These are phyloP conservation scores for Diplogelasinospora grovesii DNA, from an alignment of 495 filamentous ascomycete genomes.

Conservation along the genomic window DNA sequence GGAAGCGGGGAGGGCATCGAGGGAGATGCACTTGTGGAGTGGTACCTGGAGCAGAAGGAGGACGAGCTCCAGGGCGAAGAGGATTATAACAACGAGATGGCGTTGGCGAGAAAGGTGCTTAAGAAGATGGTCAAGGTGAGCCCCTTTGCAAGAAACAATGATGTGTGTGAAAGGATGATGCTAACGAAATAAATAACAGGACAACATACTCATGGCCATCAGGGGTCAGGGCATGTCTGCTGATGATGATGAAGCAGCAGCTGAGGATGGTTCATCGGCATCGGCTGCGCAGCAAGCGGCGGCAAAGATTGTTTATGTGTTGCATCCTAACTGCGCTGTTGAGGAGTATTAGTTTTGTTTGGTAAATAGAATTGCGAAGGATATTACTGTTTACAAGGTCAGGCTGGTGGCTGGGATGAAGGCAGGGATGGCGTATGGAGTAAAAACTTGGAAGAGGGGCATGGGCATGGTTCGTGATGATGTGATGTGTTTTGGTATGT, in stretches of 20 bases:
- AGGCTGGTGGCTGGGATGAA: no score
- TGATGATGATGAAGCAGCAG: constrained; percentile 44
- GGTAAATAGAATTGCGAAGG: no score
- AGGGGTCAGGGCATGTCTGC: constrained; percentile 73
- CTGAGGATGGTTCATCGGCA: no score
- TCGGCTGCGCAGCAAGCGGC: constrained; percentile 29
- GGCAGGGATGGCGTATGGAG: no score
- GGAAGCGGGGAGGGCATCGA: constrained; percentile 80
- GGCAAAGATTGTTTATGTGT: constrained; percentile 67
- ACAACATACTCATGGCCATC: constrained; percentile 88
- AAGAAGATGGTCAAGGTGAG: constrained; percentile 95
- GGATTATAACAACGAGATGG: constrained; percentile 69
- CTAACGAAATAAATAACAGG: constrained; percentile 43
- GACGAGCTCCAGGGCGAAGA: constrained; percentile 72
- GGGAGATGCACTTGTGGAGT: constrained; percentile 74
- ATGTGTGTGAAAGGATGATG: not conserved
- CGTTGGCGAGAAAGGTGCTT: constrained; percentile 76
- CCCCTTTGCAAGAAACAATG: no score
- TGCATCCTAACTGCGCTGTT: constrained; percentile 90
- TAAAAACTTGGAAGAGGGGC: no score
- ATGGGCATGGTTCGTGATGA: no score
- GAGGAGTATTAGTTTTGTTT: constrained; percentile 42
- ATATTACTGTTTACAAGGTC: no score
- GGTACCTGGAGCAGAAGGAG: constrained; percentile 95
- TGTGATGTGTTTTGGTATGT: no score